phyloP scores from a whole-genome alignment of 2,329 filamentous ascomycete genomes.

The Colletotrichum melonis region DNA sequence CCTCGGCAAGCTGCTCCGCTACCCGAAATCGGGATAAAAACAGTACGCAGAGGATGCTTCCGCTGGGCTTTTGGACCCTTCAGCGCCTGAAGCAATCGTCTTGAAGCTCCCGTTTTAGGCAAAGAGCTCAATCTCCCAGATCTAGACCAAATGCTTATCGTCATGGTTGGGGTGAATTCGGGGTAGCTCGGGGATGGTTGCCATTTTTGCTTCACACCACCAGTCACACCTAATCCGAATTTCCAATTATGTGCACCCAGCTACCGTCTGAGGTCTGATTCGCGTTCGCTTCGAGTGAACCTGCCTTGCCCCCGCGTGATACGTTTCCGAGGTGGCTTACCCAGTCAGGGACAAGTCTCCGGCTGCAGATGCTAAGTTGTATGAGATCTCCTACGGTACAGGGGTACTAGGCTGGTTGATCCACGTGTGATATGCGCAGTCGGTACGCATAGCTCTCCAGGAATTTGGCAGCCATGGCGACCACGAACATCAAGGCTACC shows the following conservation, averaged over 20 bases:
- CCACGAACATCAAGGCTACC: too few relatives aligned
- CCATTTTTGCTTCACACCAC: background rate
- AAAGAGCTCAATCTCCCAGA: background rate
- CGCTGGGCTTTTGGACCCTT: too few relatives aligned
- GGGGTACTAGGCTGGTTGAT: too few relatives aligned
- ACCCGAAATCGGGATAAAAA: background rate
- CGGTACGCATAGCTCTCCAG: too few relatives aligned
- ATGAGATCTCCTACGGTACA: too few relatives aligned
- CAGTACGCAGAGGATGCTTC: too few relatives aligned
- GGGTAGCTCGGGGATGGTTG: conserved; percentile 11
- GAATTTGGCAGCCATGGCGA: too few relatives aligned
- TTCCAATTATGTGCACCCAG: background rate
- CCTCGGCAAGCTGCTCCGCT: background rate
- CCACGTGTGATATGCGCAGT: too few relatives aligned
- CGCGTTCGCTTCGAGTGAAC: background rate
- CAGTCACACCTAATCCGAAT: background rate
- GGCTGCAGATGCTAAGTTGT: too few relatives aligned
- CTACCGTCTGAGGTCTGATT: background rate
- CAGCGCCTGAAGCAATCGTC: background rate
- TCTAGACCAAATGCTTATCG: background rate
- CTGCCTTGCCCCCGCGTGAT: background rate
- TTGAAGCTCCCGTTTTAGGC: background rate
- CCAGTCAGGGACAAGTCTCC: too few relatives aligned
- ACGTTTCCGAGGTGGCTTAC: too few relatives aligned
- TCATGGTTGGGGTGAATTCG: background rate